phyloP scores from a whole-genome alignment of 306 rosid genomes.

The Comarum palustre region DNA sequence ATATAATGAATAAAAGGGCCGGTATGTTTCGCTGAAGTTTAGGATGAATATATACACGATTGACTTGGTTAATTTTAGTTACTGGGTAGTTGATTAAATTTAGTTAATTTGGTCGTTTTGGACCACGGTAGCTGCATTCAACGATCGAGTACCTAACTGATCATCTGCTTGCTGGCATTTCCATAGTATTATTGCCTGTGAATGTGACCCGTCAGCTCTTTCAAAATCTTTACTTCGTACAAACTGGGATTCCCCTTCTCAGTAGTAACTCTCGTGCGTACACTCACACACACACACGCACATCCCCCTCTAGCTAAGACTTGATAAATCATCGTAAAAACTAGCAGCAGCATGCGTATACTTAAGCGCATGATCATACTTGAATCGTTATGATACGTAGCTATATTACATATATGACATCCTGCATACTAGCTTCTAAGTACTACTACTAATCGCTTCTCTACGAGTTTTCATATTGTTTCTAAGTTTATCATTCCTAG shows the following conservation, averaged over 20 bases:
- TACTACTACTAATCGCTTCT: neutral
- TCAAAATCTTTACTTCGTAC: neutral
- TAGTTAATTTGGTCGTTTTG: neutral
- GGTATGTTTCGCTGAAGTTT: neutral
- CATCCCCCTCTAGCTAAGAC: neutral
- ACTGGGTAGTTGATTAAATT: neutral
- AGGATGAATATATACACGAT: neutral
- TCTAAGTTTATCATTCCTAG: too few species aligned
- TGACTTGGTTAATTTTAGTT: neutral
- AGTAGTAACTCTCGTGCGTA: neutral
- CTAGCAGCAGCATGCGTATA: neutral
- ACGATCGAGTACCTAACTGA: neutral
- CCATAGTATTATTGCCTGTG: neutral
- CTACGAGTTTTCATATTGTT: too few species aligned
- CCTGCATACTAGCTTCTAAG: neutral
- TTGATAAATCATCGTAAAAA: neutral
- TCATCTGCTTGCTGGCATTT: neutral
- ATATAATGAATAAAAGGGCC: neutral
- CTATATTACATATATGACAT: neutral
- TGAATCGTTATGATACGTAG: neutral
- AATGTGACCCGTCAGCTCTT: slow-evolving; percentile 2
- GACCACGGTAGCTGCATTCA: neutral
- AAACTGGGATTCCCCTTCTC: neutral
- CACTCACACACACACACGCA: neutral
- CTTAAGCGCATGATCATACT: too few species aligned